Evolutionary conservation across 78 protist genomes (phyloP), one percentile per base, ranked within the genome.

Genomic region (Speleostelium caveatum): DNA sequence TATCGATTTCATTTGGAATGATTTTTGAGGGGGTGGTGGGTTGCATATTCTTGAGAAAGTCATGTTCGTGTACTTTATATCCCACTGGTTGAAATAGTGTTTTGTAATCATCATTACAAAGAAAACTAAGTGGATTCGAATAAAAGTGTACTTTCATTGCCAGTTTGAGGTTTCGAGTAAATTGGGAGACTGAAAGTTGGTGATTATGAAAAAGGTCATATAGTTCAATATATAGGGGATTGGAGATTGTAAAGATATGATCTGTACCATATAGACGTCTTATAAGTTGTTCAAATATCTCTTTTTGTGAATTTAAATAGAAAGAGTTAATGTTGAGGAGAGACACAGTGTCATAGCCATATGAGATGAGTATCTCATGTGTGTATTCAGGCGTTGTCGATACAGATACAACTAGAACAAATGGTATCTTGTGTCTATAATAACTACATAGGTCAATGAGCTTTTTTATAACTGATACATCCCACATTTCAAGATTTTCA

Each of bases 401-500:
- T 17, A 79, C 28, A 45, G 76, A 79, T 26, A 79, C 51, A 6
- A 71, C 16, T 7, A 79, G 28, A 36, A 67, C 68, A 67, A 79
- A 79, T 55, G 88, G 88, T 36, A 79, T 67, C 1, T 24, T 67
- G 17, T 38, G 51, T 26, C 76, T 16, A 79, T 67, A 67, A 21
- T 67, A 35, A 24, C 66, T 65, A 28, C 32, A 22, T 51, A 79
- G 35, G 28, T 51, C 55, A 17, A 79, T 39, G 12, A 79, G 53
- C 65, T 79, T 76, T 26, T 58, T 55, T 3, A 79, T 51, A 16
- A 67, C 32, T 10, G 33, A 26, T 12, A 38, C 35, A 38, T 79
- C 35, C 88, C 88, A 79, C 7, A 60, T 14, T 56, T 79, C 88
- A 55, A 79, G 67, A 2, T 51, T 3, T 32, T 67, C 88, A 36